Evolutionary conservation across 768 basidiomycete genomes (phyloP), one percentile per base, ranked within the genome.

Genomic region (Gymnopilus dilepis): DNA sequence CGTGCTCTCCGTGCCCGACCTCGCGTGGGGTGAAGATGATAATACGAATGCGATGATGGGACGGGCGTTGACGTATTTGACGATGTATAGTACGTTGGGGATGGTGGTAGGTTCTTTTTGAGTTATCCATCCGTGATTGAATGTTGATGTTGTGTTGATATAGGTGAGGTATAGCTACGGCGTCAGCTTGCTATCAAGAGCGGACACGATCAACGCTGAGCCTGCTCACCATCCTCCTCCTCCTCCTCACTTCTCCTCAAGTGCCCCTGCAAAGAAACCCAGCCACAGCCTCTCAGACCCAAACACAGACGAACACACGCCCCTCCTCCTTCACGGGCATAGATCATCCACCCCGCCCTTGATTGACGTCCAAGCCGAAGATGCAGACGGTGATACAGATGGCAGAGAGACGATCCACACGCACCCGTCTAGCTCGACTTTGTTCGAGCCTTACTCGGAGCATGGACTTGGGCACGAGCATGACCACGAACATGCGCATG

Each of bases 91-190:
- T 60, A 97, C 96, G 0, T 82, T 99, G 31, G 97, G 97, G 43
- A 97, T 97, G 95, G 87, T 98, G 69, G 92, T 95, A 69, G 82
- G 19, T 56, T 31, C 38, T n/a, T n/a, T n/a, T n/a, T n/a, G n/a
- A n/a, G n/a, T n/a, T n/a, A n/a, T n/a, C n/a, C n/a, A n/a, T n/a
- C n/a, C n/a, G n/a, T 30, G 40, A 21, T 19, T 33, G 6, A n/a
- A 17, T 48, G 59, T 26, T 12, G 19, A 4, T 47, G 7, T 56
- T 30, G 26, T 12, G 38, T 30, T 17, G 5, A n/a, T 26, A 26
- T 40, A 93, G 93, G 76, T 97, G 31, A 90, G 96, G 15, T 98
- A 97, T 91, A 95, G 93, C 56, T 94, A 91, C 72, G 95, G 95
- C 19, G 89, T 97, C n/a, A 85, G 83, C 52, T 80, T 97, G 0